Conservation (phyloP, 2,329 filamentous ascomycete species). For the Xylaria arbuscula region DNA sequence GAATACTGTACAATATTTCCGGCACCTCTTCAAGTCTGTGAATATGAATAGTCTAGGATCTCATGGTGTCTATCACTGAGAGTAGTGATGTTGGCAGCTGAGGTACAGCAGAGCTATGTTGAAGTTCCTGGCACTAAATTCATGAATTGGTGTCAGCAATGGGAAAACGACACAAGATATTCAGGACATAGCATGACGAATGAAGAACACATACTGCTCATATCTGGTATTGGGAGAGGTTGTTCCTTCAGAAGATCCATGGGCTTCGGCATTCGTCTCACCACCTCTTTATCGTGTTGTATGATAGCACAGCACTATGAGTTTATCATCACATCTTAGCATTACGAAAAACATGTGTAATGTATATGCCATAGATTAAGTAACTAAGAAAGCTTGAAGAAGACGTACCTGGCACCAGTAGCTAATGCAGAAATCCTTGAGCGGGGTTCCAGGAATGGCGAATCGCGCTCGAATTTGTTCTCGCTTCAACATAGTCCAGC, state of each 20-base stretch:
- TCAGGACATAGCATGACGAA: too few relatives aligned
- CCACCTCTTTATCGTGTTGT: slow-evolving; percentile 68
- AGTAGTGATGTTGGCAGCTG: neutral
- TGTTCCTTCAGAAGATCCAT: slow-evolving; percentile 34
- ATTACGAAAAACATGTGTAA: neutral
- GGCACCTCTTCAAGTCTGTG: neutral
- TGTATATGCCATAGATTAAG: neutral
- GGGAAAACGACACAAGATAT: neutral
- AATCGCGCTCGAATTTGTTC: slow-evolving; percentile 64
- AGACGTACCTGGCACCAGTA: slow-evolving; percentile 60
- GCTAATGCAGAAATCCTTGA: slow-evolving; percentile 62
- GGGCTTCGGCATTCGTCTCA: slow-evolving; percentile 44
- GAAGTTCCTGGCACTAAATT: slow-evolving; percentile 22
- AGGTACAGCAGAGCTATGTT: neutral
- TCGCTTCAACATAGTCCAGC: slow-evolving; percentile 64
- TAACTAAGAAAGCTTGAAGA: neutral
- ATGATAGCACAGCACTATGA: slow-evolving; percentile 63
- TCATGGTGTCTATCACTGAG: too few relatives aligned
- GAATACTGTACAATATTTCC: neutral
- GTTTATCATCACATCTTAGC: slow-evolving; percentile 2
- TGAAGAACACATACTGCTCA: slow-evolving; percentile 23
- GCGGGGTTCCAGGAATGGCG: slow-evolving; percentile 62
- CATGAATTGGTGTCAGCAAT: neutral
- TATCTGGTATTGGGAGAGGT: slow-evolving; percentile 24
- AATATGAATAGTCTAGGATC: neutral